phyloP scores from a whole-genome alignment of 768 basidiomycete genomes.

The Lenzites betulinus region DNA sequence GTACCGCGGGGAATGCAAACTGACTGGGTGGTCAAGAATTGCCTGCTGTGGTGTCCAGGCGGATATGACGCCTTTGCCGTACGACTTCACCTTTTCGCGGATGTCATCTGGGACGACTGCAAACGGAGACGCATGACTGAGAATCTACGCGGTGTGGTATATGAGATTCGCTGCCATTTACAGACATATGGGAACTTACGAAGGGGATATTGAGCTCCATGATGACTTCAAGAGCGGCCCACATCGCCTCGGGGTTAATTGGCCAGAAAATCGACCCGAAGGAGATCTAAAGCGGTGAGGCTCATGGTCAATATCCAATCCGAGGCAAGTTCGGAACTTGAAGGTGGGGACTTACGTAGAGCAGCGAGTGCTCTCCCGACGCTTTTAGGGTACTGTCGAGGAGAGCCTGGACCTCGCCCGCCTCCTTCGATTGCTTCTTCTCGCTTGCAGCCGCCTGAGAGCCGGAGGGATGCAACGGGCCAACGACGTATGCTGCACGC shows the following conservation, averaged over 20 bases:
- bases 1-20: too few species aligned
- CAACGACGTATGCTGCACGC: slow-evolving; percentile 4
- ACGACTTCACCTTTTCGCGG: slow-evolving; percentile 12
- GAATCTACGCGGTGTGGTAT: neutral
- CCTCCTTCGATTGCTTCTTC: neutral
- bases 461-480: neutral
- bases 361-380: slow-evolving; percentile 22
- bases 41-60: slow-evolving; percentile 20
- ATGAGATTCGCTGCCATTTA: neutral
- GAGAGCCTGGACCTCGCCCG: slow-evolving; percentile 2
- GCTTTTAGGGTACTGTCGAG: slow-evolving; percentile 5
- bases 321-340: too few species aligned
- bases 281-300: slow-evolving; percentile 14
- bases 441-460: neutral
- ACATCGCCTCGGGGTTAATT: slow-evolving; percentile 18
- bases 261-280: slow-evolving; percentile 27
- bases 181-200: slow-evolving; percentile 1
- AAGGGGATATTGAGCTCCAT: slow-evolving; percentile 24
- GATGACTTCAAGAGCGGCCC: slow-evolving; percentile 22
- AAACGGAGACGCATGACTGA: slow-evolving; percentile 18
- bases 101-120: slow-evolving; percentile 13
- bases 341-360: slow-evolving; percentile 21
- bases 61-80: slow-evolving; percentile 12
- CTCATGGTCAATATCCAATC: neutral
- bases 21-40: slow-evolving; percentile 16